Evolutionary conservation across 805 yeast genomes (phyloP).

Genomic region (Pichia cabralensis): DNA sequence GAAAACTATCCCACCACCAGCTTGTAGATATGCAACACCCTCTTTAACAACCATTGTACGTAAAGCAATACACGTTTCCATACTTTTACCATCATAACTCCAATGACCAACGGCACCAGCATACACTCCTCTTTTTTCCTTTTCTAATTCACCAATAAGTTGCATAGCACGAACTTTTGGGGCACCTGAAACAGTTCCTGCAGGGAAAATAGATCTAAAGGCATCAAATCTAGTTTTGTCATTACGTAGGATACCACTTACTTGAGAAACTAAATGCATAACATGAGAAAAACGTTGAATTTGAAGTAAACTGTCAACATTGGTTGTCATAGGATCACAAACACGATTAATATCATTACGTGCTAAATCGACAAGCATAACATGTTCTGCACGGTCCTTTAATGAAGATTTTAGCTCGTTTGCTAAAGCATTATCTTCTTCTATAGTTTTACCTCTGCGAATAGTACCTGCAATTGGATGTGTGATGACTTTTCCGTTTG

Average conservation of each 20-base stretch:
- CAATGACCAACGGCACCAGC: constrained; percentile 99
- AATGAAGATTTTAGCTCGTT: constrained; percentile 58
- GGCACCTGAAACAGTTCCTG: constrained; percentile 98
- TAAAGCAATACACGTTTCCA: constrained; percentile 97
- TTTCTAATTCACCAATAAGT: constrained; percentile 78
- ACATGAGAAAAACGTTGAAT: constrained; percentile 95
- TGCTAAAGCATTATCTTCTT: constrained; percentile 86
- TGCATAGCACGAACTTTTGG: constrained; percentile 98
- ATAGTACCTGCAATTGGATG: constrained; percentile 99
- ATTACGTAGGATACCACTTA: constrained; percentile 76
- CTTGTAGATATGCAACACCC: constrained; percentile 86
- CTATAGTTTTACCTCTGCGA: constrained; percentile 77
- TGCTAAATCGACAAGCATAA: constrained; percentile 96
- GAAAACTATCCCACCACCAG: constrained; percentile 97
- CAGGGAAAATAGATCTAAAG: constrained; percentile 95
- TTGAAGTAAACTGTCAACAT: constrained; percentile 78
- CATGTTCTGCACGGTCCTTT: constrained; percentile 96
- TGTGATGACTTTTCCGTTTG: constrained; percentile 64
- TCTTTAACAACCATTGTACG: constrained; percentile 95
- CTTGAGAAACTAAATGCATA: constrained; percentile 92
- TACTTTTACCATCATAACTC: constrained; percentile 89
- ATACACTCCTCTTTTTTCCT: constrained; percentile 89
- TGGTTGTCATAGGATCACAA: constrained; percentile 78
- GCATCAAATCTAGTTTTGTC: constrained; percentile 93
- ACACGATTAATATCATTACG: constrained; percentile 92